phyloP scores from a whole-genome alignment of 208 protist genomes.

The Trypanosoma lewisi region DNA sequence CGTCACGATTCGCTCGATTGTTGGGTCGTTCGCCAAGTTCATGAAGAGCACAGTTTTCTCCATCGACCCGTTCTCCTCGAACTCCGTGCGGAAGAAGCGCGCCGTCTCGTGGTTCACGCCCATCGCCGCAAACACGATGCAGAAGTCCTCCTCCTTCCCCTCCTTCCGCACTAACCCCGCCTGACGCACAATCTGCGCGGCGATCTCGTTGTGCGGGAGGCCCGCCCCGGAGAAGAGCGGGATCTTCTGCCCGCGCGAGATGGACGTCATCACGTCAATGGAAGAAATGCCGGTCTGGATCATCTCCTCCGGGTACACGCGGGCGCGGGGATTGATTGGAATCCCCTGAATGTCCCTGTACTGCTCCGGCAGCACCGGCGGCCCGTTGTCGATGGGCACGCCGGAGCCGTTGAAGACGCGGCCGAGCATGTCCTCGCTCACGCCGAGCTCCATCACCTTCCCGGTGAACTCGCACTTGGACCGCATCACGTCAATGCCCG shows the following conservation, averaged over 20 bases:
- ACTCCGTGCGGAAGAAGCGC: conserved; percentile 99
- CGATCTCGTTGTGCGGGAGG: conserved; percentile 99
- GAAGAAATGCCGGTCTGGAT: conserved; percentile 99
- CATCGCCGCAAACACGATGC: conserved; percentile 99
- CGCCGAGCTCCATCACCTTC: conserved; percentile 98
- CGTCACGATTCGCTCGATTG: conserved; percentile 99
- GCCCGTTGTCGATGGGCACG: conserved; percentile 98
- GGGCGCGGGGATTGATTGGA: conserved; percentile 99
- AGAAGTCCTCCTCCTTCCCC: conserved; percentile 96
- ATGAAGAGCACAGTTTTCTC: conserved; percentile 97
- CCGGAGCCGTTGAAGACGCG: conserved; percentile 99
- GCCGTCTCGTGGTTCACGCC: conserved; percentile 99
- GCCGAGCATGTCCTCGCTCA: conserved; percentile 99
- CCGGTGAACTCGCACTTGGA: conserved; percentile 98
- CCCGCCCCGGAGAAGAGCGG: conserved; percentile 99
- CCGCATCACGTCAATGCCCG: conserved; percentile 97
- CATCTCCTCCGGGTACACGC: conserved; percentile 99
- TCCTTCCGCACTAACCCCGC: conserved; percentile 97
- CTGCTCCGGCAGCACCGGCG: conserved; percentile 97
- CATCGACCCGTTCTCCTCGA: conserved; percentile 99
- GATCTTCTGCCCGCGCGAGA: conserved; percentile 99
- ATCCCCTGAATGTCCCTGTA: conserved; percentile 99
- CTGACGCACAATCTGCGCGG: conserved; percentile 99
- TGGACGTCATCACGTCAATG: conserved; percentile 99
- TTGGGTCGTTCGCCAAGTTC: conserved; percentile 99